Evolutionary conservation across 768 basidiomycete species (phyloP), one percentile per base, ranked within the genome.

Genomic region (Amanita inopinata): DNA sequence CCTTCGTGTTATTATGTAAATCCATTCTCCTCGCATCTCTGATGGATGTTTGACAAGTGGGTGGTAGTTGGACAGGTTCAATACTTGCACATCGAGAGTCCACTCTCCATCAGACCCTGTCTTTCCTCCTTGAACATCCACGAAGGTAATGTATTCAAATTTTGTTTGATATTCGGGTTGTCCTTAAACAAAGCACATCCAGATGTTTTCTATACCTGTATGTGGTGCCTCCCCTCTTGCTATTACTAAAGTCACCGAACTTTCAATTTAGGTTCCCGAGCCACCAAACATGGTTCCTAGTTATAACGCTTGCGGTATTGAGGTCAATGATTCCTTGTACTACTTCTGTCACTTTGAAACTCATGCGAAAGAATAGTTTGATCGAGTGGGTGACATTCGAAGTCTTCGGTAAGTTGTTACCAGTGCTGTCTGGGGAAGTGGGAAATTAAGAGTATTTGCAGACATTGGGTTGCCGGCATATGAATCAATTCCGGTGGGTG

Each of bases 91-190:
- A 64, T 1, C 46, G 56, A 4, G 54, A 59, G 0, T 76, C 80
- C 0, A 66, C 71, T 0, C 48, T 63, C 0, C 57, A 72, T 24
- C 68, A 76, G 36, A 76, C 78, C 0, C 59, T 86, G 3, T 73
- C 76, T 11, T 90, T 88, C 57, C 64, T 90, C 7, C 71, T 90
- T 4, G 76, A 85, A 46, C 86, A 88, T 59, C 85, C 86, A 2
- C 69, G 86, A 33, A 71, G 80, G 69, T 80, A 1, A 5, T 3
- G 17, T 17, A n/a, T n/a, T n/a, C n/a, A n/a, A n/a, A n/a, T n/a
- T n/a, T n/a, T n/a, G n/a, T n/a, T n/a, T n/a, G n/a, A n/a, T n/a
- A n/a, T n/a, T n/a, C n/a, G n/a, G n/a, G n/a, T n/a, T n/a, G n/a
- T n/a, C n/a, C n/a, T n/a, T n/a, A n/a, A n/a, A n/a, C n/a, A n/a